Evolutionary conservation across 345 rosid species (phyloP), one percentile per base, ranked within the genome.

Genomic region (Pistacia vera): DNA sequence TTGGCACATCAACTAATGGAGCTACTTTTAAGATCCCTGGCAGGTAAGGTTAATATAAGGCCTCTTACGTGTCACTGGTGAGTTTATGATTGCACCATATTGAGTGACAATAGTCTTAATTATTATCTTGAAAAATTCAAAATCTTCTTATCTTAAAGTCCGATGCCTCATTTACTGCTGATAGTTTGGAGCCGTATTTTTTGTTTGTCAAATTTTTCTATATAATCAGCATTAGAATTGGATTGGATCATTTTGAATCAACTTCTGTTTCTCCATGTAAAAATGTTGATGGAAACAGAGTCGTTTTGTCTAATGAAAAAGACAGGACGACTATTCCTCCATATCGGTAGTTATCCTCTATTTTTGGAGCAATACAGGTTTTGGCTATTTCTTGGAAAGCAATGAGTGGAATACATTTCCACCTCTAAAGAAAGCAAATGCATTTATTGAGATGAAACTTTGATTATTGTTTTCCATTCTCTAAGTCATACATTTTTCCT

Each of bases 1-100:
- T 93, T 38, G 99, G 99, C 65, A 93, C 97, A 75, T 95, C 99
- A 59, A 95, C 99, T 57, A 95, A 95, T 85, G 99, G 99, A 72
- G 98, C 99, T 63, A 92, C 97, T 28, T 93, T 83, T 78, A 95
- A 95, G 88, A 89, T 95, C 80, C 94, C 99, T 3, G 98, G 99
- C 70, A 89, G 99, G 98, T 95, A 88, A 80, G 73, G 41, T 68
- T 2, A 44, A 20, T 28, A 35, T 33, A 52, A 70, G 44, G 56
- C 33, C 55, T 63, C 18, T 5, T 33, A 8, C 52, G 63, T 56
- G 10, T 51, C 0, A 57, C 48, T 46, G 22, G 36, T 60, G 52
- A 6, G 66, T 20, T 25, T 66, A 16, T 3, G 2, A 30, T 60
- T 49, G 8, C 16, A n/a, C 17, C 28, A n/a, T 12, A 46, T 11